These are phyloP conservation scores for Hippophae rhamnoides DNA, from an alignment of 306 rosid genomes.

Conservation along the genomic window DNA sequence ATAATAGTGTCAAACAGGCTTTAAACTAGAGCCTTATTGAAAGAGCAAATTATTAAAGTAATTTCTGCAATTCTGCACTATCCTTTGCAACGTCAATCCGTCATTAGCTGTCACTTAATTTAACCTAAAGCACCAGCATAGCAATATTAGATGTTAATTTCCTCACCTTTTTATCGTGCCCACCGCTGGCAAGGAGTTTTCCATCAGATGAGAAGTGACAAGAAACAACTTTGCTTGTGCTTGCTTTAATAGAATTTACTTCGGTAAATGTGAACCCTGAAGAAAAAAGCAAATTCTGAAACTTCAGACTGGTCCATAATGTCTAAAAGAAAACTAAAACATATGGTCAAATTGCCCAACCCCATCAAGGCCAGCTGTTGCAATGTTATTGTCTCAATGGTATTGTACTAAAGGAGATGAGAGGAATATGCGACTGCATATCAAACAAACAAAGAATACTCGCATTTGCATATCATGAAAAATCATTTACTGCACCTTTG, in stretches of 20 bases:
- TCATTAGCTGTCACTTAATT: not conserved
- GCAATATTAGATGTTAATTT: not conserved
- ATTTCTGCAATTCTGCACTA: no score
- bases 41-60: no score
- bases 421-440: no score
- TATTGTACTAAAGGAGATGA: no score
- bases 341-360: not conserved
- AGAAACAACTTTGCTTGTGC: constrained; percentile 67
- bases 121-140: not conserved
- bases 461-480: constrained; percentile 14
- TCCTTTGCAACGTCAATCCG: no score
- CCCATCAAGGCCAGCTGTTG: not conserved
- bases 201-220: constrained; percentile 99
- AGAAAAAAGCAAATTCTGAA: constrained; percentile 19
- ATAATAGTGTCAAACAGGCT: not conserved
- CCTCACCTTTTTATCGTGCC: constrained; percentile 91
- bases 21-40: no score
- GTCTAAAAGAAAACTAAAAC: not conserved
- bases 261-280: constrained; percentile 78
- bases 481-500: constrained; percentile 68
- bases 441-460: no score
- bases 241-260: constrained; percentile 59
- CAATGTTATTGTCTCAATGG: not conserved
- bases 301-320: constrained; percentile 12
- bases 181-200: constrained; percentile 90